A percentile compares a stretch with the other conserved stretches of the same genome.
Conservation (phyloP, 2,329 filamentous ascomycete species). For the Trichoderma sp. region DNA sequence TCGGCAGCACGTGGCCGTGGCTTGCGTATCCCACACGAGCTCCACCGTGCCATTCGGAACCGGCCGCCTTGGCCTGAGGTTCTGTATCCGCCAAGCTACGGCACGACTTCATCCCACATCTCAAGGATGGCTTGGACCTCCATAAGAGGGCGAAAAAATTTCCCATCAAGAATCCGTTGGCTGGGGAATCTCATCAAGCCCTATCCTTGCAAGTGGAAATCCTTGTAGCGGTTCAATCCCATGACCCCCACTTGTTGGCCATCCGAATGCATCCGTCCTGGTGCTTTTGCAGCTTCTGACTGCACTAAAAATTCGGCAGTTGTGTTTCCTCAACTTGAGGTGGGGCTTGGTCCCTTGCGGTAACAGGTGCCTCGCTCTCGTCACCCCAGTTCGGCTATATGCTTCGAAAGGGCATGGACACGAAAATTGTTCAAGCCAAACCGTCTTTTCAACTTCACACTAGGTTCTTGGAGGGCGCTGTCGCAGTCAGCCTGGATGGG, state of each 20-base stretch:
- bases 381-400: constrained; percentile 21
- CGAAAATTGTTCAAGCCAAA: neutral
- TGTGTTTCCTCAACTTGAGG: constrained; percentile 22
- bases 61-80: constrained; percentile 2
- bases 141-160: neutral
- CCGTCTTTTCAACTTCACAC: neutral
- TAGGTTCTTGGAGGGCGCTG: neutral
- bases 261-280: constrained; percentile 12
- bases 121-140: neutral
- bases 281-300: constrained; percentile 20
- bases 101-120: neutral
- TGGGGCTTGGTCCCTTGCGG: neutral
- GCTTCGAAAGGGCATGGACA: constrained; percentile 22
- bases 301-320: constrained; percentile 26
- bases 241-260: constrained; percentile 18
- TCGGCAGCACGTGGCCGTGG: constrained; percentile 17
- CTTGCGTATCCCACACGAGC: constrained; percentile 26
- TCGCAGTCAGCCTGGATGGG: neutral
- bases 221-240: neutral
- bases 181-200: neutral
- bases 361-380: neutral
- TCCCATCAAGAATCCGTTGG: neutral
- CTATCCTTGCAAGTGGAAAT: neutral
- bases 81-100: constrained; percentile 11
- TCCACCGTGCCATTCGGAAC: constrained; percentile 17